Base-by-base conservation (phyloP, 176 grass and related monocot genomes). In the Guadua angustifolia region DNA sequence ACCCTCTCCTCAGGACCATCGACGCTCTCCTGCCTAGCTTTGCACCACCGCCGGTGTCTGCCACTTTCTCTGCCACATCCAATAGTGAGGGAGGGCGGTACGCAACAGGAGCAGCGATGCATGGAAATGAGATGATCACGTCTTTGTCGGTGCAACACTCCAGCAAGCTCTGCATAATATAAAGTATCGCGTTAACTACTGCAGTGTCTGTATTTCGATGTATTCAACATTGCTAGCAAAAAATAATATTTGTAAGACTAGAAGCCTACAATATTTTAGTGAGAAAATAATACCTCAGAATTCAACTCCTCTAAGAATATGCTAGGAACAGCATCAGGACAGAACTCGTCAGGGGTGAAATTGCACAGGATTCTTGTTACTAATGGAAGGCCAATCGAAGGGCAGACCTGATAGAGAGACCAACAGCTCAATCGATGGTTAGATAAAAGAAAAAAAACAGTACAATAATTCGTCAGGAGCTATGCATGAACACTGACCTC, bases 261-360 rank as follows among this genome's bases (percentile, higher is more conserved):
- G 55, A 53, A 38, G 33, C 17, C 5, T 7, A 24, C 16, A 78
- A 40, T 32, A 40, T 22, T 80, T 62, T 25, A 0, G n/a, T 16
- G 9, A n/a, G 70, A 85, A 86, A 65, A 81, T 36, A 33, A 33
- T 71, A 99, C 97, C 97, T 99, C 89, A 60, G 97, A 94, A 82
- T 99, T 94, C 44, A 99, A 66, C 72, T 96, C 97, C 80, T 99
- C 93, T 38, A 99, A 77, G 52, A 99, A 83, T 58, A 87, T 80
- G 79, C 86, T 80, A 44, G 93, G 93, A 87, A 99, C 97, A 68
- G 93, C 53, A 68, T 99, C 93, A 5, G 91, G 91, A 72, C 97
- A 96, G 60, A 96, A 94, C 83, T 99, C 97, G 17, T 99, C 97
- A 9, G 93, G 97, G 65, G 93, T 92, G 70, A 96, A 99, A 66